Conservation (phyloP, 345 rosid species). For the Eucalyptus regnans region DNA sequence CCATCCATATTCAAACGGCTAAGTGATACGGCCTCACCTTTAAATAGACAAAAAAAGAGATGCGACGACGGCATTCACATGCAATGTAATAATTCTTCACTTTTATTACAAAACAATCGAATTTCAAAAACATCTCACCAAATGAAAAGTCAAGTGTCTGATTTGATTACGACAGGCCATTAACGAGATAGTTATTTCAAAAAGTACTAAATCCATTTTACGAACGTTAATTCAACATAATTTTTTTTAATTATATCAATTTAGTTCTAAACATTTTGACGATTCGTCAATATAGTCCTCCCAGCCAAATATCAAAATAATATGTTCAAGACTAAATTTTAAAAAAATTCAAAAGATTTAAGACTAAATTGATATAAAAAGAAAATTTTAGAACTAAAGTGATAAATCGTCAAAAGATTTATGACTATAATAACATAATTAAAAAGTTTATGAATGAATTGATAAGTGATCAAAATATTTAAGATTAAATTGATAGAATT, state of each 20-base stretch:
- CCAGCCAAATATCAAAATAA: too few species aligned
- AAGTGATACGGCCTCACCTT: neutral
- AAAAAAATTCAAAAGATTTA: too few species aligned
- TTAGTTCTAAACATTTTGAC: fast-evolving
- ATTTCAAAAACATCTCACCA: neutral
- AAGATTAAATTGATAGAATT: fast-evolving
- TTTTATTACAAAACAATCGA: neutral
- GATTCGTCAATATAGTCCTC: fast-evolving
- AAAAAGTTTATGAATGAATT: fast-evolving
- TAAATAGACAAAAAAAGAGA: neutral
- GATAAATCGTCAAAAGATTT: neutral
- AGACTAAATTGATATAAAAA: too few species aligned
- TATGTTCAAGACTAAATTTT: fast-evolving
- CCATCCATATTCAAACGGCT: too few species aligned
- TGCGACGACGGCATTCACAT: neutral
- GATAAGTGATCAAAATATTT: too few species aligned
- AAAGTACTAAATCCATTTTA: too few species aligned
- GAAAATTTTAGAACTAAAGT: too few species aligned
- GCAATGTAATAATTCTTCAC: neutral
- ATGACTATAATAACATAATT: too few species aligned
- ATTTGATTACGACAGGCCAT: neutral
- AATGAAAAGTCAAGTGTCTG: neutral
- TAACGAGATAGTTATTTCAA: too few species aligned
- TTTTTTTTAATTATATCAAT: too few species aligned
- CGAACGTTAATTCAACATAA: fast-evolving